Evolutionary conservation across 495 filamentous ascomycete genomes (phyloP).

Genomic region (Coniosporium apollinis): DNA sequence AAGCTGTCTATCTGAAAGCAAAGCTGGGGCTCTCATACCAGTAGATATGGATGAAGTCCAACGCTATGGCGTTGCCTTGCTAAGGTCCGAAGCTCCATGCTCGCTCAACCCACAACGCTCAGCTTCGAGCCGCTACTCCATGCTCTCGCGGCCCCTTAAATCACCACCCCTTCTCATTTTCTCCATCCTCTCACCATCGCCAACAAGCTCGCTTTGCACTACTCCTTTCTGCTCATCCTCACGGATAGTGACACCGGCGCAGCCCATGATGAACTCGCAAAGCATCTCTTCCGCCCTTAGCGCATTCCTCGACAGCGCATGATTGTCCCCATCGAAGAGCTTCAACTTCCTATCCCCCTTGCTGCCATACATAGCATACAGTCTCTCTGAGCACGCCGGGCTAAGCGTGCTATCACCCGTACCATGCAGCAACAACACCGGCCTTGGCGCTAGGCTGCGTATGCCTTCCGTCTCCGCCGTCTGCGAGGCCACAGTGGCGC

Average conservation of each 20-base stretch:
- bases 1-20: too few relatives aligned
- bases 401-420: constrained; percentile 21
- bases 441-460: constrained; percentile 15
- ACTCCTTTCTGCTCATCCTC: constrained; percentile 10
- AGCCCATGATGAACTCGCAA: constrained; percentile 20
- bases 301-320: constrained; percentile 24
- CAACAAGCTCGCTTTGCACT: constrained; percentile 16
- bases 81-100: too few relatives aligned
- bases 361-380: constrained; percentile 24
- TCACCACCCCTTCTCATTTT: constrained; percentile 20
- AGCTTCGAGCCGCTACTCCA: too few relatives aligned
- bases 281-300: constrained; percentile 22
- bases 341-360: constrained; percentile 20
- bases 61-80: too few relatives aligned
- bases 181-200: constrained; percentile 13
- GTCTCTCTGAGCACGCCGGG: constrained; percentile 19
- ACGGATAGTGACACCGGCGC: constrained; percentile 12
- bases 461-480: constrained; percentile 18
- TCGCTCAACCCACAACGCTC: too few relatives aligned
- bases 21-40: too few relatives aligned
- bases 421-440: constrained; percentile 26
- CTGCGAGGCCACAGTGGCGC: constrained; percentile 25
- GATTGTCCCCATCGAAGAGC: constrained; percentile 28
- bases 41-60: too few relatives aligned
- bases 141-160: constrained; percentile 18